These are phyloP conservation scores for Saposhnikovia divaricata DNA, from an alignment of 129 eudicot species.

Conservation along the genomic window DNA sequence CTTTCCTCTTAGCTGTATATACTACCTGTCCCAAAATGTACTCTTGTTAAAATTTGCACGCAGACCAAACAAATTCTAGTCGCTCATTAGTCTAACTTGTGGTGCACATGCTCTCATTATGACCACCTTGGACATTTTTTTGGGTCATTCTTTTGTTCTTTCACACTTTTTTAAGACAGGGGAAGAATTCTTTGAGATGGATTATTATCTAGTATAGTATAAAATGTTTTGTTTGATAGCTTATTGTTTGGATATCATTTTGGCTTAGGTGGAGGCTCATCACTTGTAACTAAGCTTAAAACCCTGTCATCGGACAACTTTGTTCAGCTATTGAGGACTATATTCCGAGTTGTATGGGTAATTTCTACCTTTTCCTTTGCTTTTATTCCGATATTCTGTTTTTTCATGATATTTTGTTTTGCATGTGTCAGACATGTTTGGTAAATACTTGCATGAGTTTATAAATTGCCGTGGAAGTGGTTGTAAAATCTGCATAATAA, in stretches of 20 bases:
- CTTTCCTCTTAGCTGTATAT: not conserved
- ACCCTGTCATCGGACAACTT: slow-evolving; percentile 84
- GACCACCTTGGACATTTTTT: not conserved
- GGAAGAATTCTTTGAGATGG: not conserved
- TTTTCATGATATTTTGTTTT: not conserved
- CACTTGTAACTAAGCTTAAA: slow-evolving; percentile 89
- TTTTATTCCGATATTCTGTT: not conserved
- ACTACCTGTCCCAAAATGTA: not conserved
- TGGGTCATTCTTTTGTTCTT: slow-evolving; percentile 1
- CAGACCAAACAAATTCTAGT: not conserved
- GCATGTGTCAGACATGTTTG: not conserved
- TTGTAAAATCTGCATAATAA: not conserved
- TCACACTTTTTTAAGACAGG: not conserved
- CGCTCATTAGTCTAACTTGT: not conserved
- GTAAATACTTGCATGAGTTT: not conserved
- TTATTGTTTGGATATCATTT: slow-evolving; percentile 8
- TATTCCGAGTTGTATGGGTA: slow-evolving; percentile 92
- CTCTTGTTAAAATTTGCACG: not conserved
- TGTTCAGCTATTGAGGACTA: slow-evolving; percentile 69
- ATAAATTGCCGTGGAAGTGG: not conserved
- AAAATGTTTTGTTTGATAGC: not conserved
- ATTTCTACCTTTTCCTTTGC: slow-evolving; percentile 29
- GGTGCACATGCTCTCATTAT: not conserved
- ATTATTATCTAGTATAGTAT: not conserved
- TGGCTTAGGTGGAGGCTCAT: slow-evolving; percentile 83